A percentile compares a stretch with the other conserved stretches of the same genome.
Evolutionary conservation across 176 grass and related monocot species (phyloP).

Genomic region (Juncus inflexus): DNA sequence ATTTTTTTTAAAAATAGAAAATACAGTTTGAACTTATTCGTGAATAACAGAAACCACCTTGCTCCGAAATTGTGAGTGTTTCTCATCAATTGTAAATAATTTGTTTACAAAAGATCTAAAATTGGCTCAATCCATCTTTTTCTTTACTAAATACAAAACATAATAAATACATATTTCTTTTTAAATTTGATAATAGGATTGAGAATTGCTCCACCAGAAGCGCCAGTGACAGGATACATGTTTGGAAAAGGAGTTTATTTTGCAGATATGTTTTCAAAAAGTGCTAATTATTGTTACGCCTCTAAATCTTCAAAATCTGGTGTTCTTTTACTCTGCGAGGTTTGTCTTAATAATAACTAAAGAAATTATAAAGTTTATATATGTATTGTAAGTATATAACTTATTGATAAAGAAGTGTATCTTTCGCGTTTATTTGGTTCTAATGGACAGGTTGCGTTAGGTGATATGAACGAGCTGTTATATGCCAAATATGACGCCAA

Average conservation of each 20-base stretch:
- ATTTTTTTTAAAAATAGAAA: too few species aligned
- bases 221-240: slow-evolving; percentile 90
- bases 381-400: background rate
- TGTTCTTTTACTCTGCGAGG: slow-evolving; percentile 88
- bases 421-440: slow-evolving; percentile 6
- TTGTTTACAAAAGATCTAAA: background rate
- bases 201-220: slow-evolving; percentile 95
- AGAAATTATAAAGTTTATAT: background rate
- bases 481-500: slow-evolving; percentile 66
- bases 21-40: background rate
- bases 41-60: background rate
- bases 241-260: slow-evolving; percentile 94
- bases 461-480: slow-evolving; percentile 73
- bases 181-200: slow-evolving; percentile 51
- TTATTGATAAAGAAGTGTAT: background rate
- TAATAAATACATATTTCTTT: slow-evolving; percentile 4
- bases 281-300: slow-evolving; percentile 90
- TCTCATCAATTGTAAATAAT: background rate
- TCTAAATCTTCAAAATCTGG: slow-evolving; percentile 62
- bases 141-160: background rate
- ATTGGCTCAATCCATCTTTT: slow-evolving; percentile 17
- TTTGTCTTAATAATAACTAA: background rate
- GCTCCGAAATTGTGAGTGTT: background rate
- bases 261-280: slow-evolving; percentile 98
- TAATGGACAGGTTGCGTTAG: slow-evolving; percentile 71